Evolutionary conservation across 2,329 filamentous ascomycete genomes (phyloP), one percentile per base, ranked within the genome.

Genomic region (Ophiosphaerella korrae): DNA sequence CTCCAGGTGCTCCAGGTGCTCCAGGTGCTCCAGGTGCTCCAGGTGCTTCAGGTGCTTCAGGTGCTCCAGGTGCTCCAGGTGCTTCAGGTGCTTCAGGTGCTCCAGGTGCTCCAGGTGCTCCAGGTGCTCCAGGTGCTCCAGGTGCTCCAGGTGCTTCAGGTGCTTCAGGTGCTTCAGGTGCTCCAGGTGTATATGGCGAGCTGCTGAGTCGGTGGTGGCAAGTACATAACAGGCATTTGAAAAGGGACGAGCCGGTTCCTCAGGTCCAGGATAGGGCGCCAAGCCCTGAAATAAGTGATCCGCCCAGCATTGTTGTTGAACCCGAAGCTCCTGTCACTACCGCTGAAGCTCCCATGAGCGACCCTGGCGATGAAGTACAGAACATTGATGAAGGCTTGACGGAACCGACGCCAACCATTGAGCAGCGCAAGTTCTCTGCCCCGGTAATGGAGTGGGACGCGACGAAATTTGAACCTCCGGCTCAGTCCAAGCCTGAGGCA

Each of bases 161-260:
- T 2, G 86, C 83, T 29, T 76, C 77, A 40, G 82, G 82, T 2
- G 86, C n/a, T 7, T 77, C 78, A 45, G 77, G 77, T 41, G 83
- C 83, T 29, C 76, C 77, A 40, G 82, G 82, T 2, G 86, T 88
- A 0, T 96, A 92, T 71, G 87, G 90, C 68, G 89, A 97, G 75
- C 87, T 97, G 78, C 77, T 92, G 36, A 88, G 86, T 52, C 84
- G 86, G 67, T 99, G 94, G 94, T 99, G 93, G 93, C 85, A 91
- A 38, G 89, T 96, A 36, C 96, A 96, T 71, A 93, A 97, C 75
- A 82, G 84, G 55, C 92, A 97, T 77, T 92, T 95, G 42, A 59
- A 42, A 49, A 51, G 42, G 37, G 57, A 53, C 35, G 54, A 40
- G 24, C 33, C 41, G 41, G 29, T 12, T 32, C 37, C 7, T 13